Conservation (phyloP, 441 rosid species). For the Populus trichocarpa region DNA sequence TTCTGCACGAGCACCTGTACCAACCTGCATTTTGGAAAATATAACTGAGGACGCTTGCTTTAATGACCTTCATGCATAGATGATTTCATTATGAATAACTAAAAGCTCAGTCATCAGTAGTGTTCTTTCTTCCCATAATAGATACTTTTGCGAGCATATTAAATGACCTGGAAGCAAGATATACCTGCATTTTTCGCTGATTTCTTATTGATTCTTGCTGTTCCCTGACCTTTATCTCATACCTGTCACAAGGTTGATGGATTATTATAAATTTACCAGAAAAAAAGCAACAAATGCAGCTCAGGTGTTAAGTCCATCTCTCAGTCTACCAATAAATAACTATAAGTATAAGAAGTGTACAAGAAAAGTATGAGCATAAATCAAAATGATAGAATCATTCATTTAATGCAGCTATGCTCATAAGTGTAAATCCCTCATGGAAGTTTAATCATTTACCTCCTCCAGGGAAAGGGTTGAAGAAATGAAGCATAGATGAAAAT, state of each 20-base stretch:
- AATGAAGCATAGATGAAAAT: neutral
- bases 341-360: neutral
- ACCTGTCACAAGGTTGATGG: conserved; percentile 41
- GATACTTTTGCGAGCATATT: neutral
- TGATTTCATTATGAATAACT: neutral
- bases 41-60: conserved; percentile 1
- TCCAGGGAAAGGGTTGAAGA: neutral
- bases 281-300: conserved; percentile 2
- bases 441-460: neutral
- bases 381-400: neutral
- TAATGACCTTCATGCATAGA: neutral
- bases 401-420: neutral
- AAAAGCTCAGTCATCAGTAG: neutral
- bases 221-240: conserved; percentile 89
- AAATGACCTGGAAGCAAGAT: neutral
- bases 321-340: neutral
- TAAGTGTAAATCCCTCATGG: neutral
- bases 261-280: conserved; percentile 19
- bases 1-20: conserved; percentile 92
- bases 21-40: conserved; percentile 55
- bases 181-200: conserved; percentile 73
- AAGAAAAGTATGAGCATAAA: neutral
- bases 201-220: conserved; percentile 77
- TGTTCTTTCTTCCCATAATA: neutral
- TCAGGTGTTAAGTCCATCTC: neutral